These are phyloP conservation scores for Phylloporus arenicola DNA, from an alignment of 768 basidiomycete genomes.

Conservation along the genomic window DNA sequence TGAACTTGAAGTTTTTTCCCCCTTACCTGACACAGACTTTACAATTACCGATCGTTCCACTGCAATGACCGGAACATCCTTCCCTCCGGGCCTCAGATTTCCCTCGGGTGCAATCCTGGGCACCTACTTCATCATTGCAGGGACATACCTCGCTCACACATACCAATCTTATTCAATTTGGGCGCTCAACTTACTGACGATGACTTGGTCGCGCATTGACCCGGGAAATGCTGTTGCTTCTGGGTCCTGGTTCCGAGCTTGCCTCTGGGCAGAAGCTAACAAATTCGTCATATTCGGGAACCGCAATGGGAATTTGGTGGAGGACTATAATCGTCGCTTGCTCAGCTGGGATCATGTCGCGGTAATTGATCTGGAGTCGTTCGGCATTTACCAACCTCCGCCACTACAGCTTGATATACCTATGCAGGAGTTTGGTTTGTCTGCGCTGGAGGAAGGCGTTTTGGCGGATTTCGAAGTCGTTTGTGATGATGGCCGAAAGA, in stretches of 20 bases:
- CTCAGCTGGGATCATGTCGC: constrained; percentile 91
- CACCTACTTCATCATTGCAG: constrained; percentile 87
- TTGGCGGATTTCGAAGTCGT: constrained; percentile 90
- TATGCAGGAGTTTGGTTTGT: constrained; percentile 82
- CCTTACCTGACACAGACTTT: constrained; percentile 70
- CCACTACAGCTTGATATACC: constrained; percentile 55
- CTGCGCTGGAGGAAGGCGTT: constrained; percentile 72
- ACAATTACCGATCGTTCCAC: constrained; percentile 75
- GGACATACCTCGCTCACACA: constrained; percentile 90
- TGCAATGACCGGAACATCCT: constrained; percentile 72
- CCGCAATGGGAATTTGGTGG: constrained; percentile 77
- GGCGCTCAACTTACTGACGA: constrained; percentile 80
- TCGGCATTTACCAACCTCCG: constrained; percentile 92
- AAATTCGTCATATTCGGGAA: constrained; percentile 91
- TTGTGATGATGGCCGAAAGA: constrained; percentile 82
- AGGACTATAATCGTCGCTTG: constrained; percentile 87
- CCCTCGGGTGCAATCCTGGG: constrained; percentile 92
- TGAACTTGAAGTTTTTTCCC: constrained; percentile 88
- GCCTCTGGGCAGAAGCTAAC: constrained; percentile 79
- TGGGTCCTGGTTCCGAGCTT: constrained; percentile 94
- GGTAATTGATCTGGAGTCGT: constrained; percentile 87
- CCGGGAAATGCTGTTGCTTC: constrained; percentile 78
- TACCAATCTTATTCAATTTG: constrained; percentile 96
- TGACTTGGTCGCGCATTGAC: constrained; percentile 86
- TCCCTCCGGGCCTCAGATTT: constrained; percentile 94